These are phyloP conservation scores for Cyberlindnera maritima DNA, from an alignment of 805 yeast genomes.

Conservation along the genomic window DNA sequence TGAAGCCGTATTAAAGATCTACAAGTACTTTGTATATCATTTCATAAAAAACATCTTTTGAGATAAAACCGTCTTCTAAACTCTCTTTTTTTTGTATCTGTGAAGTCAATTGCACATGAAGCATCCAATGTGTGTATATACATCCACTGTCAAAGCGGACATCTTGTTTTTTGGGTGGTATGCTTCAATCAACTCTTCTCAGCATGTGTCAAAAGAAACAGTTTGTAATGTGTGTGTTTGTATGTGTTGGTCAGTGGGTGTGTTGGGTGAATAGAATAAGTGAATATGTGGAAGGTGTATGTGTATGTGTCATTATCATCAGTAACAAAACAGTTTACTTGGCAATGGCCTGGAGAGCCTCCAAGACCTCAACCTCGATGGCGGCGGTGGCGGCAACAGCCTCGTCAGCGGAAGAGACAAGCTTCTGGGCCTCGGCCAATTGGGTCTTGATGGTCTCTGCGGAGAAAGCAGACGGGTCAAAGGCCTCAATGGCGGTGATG, in stretches of 20 bases:
- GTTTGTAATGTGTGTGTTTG: no score
- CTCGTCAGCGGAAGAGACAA: conserved; percentile 80
- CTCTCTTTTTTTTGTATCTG: no score
- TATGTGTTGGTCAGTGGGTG: no score
- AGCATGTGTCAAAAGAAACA: no score
- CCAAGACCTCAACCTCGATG: conserved; percentile 93
- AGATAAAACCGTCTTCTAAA: no score
- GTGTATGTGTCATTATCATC: not conserved
- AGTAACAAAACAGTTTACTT: conserved; percentile 40
- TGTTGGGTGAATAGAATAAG: not conserved
- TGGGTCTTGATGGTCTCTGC: conserved; percentile 73
- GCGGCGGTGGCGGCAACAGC: conserved; percentile 90
- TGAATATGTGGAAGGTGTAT: not conserved
- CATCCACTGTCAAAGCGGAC: no score
- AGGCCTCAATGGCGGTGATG: conserved; percentile 94
- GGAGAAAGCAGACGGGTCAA: conserved; percentile 84
- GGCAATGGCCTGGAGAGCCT: conserved; percentile 84
- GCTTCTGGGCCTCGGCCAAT: conserved; percentile 92
- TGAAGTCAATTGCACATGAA: no score
- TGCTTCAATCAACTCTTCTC: no score
- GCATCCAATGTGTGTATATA: no score
- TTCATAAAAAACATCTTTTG: no score
- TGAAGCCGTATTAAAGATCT: conserved; percentile 12
- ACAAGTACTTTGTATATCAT: no score
- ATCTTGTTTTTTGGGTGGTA: no score